phyloP scores from a whole-genome alignment of 148 eudicot genomes.

The Rhododendron vialii region DNA sequence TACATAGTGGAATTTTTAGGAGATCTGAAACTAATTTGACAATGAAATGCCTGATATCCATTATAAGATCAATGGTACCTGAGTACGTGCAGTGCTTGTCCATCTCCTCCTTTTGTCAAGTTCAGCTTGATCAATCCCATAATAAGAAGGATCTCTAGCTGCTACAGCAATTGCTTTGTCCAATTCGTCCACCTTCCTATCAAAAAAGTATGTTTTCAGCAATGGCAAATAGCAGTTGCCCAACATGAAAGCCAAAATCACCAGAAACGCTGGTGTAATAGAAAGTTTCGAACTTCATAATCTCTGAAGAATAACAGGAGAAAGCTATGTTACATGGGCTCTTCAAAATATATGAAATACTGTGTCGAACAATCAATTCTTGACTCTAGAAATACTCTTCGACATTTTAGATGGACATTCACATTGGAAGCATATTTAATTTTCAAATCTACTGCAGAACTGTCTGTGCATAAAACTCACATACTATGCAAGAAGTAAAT shows the following conservation, averaged over 20 bases:
- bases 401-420: background rate
- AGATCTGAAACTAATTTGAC: background rate
- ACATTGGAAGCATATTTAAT: background rate
- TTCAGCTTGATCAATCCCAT: constrained; percentile 66
- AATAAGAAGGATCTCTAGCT: constrained; percentile 63
- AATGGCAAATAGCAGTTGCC: background rate
- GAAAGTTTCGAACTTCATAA: background rate
- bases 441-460: background rate
- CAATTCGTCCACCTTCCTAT: constrained; percentile 98
- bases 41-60: background rate
- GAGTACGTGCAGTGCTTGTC: constrained; percentile 79
- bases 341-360: background rate
- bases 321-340: background rate
- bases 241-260: background rate
- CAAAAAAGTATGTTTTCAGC: constrained; percentile 48
- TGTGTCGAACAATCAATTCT: background rate
- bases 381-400: background rate
- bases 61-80: constrained; percentile 39
- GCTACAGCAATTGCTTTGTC: constrained; percentile 86
- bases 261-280: background rate
- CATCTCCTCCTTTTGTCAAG: constrained; percentile 83
- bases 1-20: constrained; percentile 17
- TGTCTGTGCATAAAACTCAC: background rate
- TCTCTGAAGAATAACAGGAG: background rate
- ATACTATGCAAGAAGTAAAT: background rate